Evolutionary conservation across 352 stramenopile species (phyloP).

Genomic region (Pythium oligandrum): DNA sequence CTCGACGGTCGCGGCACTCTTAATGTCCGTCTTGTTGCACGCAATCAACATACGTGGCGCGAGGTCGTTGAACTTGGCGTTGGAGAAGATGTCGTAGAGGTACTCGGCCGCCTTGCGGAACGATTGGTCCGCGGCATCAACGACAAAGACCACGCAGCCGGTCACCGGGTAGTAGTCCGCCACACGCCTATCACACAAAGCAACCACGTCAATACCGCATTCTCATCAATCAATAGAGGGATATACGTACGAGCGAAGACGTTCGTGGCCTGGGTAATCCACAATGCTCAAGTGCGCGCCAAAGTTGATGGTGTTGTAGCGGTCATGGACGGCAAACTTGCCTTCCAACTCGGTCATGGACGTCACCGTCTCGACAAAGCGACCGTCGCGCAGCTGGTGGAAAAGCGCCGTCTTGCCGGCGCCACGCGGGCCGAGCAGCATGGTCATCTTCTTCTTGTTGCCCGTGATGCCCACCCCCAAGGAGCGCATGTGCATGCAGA

Average conservation of each 20-base stretch:
- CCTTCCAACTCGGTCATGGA: constrained; percentile 82
- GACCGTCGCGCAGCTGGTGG: constrained; percentile 65
- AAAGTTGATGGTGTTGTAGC: constrained; percentile 69
- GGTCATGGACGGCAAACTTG: constrained; percentile 57
- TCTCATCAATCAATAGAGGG: too few relatives aligned
- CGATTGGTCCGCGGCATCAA: constrained; percentile 63
- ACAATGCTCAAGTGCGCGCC: constrained; percentile 64
- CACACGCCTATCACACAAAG: constrained; percentile 32
- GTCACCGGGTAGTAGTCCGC: constrained; percentile 71
- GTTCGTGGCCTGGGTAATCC: constrained; percentile 81
- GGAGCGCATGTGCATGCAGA: constrained; percentile 61
- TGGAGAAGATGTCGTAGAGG: constrained; percentile 85
- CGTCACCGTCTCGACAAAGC: constrained; percentile 68
- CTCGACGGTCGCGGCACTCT: constrained; percentile 36
- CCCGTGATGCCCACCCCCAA: constrained; percentile 52
- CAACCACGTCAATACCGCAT: too few relatives aligned
- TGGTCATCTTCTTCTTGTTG: constrained; percentile 71
- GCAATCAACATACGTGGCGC: constrained; percentile 63
- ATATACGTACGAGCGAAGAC: constrained; percentile 53
- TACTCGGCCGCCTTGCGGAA: constrained; percentile 82
- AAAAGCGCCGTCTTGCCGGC: constrained; percentile 83
- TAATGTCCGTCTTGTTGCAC: constrained; percentile 81
- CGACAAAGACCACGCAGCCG: constrained; percentile 67
- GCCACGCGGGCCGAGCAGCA: constrained; percentile 60
- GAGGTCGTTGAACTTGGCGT: constrained; percentile 78